Evolutionary conservation across 2,329 filamentous ascomycete genomes (phyloP), one percentile per base, ranked within the genome.

Genomic region (Apiospora marii): DNA sequence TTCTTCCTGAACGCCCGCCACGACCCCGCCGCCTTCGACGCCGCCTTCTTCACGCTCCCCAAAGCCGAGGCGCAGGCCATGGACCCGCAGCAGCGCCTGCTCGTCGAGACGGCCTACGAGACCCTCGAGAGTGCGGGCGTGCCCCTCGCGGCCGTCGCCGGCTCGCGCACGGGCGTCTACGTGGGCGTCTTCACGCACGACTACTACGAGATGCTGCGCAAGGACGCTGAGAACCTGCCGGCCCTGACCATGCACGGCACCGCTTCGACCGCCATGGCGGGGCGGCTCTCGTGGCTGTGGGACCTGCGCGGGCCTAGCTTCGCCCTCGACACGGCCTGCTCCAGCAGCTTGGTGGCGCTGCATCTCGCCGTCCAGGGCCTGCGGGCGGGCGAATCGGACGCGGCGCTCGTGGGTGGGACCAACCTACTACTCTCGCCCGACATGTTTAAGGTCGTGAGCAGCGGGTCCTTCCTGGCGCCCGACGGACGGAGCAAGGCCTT

Each of bases 321-420:
- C 74, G 84, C 84, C 4, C 80, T 87, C 13, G 83, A 87, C 58
- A 86, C 84, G 30, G 85, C 83, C n/a, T 87, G 85, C 76, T 86
- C 84, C 12, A 82, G 82, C 1, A 82, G 83, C 22, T 69, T 86
- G 44, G 80, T 84, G 4, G 82, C 82, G 4, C 76, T 87, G 0
- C 84, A 87, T 74, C 79, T 82, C 43, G 85, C 87, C 87, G 89
- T 76, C 14, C 72, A 73, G 49, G 16, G 16, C 6, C 24, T 68
- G n/a, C 58, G 69, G 37, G 16, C 27, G 1, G 72, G 72, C 41
- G 69, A 71, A 24, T 22, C 34, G 16, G 16, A 16, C n/a, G 19
- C 71, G 27, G 72, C 72, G 10, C 14, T 70, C 10, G 72, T 51
- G 24, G 41, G 43, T 16, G 71, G 68, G 14, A 24, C 68, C 3